Base-by-base conservation (phyloP, 257 asterid genomes). In the Fraxinus excelsior region DNA sequence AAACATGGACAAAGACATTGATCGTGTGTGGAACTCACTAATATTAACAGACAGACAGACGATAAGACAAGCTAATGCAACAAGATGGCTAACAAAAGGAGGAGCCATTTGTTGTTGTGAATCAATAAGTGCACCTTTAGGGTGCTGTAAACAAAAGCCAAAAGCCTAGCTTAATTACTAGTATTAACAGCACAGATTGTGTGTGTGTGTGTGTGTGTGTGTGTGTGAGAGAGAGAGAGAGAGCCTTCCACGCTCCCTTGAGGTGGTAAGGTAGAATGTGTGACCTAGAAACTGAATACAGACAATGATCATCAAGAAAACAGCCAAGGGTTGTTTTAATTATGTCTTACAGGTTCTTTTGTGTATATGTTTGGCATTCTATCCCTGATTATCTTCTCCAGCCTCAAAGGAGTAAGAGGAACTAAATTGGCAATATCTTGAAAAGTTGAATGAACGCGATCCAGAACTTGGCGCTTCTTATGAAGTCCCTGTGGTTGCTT, bases 341-440 rank as follows among this genome's bases (percentile, higher is more conserved):
- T 76, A 11, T 42, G 2, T 42, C 49, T 42, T 42, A 42, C 49
- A 42, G 49, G 49, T 78, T 91, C 93, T 74, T 86, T 84, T 7
- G 70, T 69, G 82, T 34, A 80, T 51, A 79, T 80, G 44, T 74
- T 75, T 23, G 97, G 98, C 97, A 96, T 89, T 79, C 85, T 86
- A 67, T 80, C 90, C 69, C 74, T 85, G 83, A 90, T 76, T 80
- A 91, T 84, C 77, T 84, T 80, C 90, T 88, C 94, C 69, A 96
- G 86, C 79, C 93, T 91, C 88, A 84, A 25, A 37, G 98, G 97
- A 28, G 94, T 80, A 80, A 90, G 93, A 74, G 99, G 97, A 76
- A 89, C 90, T 76, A 96, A 78, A 82, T 85, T 74, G 10, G 93
- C 86, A 81, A 96, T 96, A 69, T 84, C 78, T 73, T 78, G 82